Base-by-base conservation (phyloP, 2,329 filamentous ascomycete species). In the Chaetomium strumarium region DNA sequence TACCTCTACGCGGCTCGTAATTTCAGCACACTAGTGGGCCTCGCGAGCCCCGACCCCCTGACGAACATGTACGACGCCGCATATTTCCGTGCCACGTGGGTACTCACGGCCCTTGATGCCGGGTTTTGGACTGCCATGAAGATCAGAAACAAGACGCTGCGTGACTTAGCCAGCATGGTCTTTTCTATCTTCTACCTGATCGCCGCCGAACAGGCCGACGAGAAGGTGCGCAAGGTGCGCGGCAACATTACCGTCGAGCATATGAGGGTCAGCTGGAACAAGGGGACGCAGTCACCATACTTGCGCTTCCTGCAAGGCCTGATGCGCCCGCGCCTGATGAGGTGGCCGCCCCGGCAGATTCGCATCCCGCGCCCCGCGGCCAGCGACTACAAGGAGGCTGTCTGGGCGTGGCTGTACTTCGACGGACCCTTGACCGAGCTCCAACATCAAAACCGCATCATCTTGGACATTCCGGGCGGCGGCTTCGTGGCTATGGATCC, bases 91-190 rank as follows among this genome's bases (percentile, higher is more conserved):
- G 93, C 93, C 51, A 99, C 93, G 66, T 99, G 93, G 93, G 82
- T 97, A 14, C 84, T 93, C 49, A 99, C 93, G 0, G 93, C 90
- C 0, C 72, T 99, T 55, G 93, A 99, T 63, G 93, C 93, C 6
- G 93, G 93, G 1, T 99, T 96, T 69, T 99, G 93, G 93, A 96
- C 90, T 0, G 93, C 93, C 33, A 99, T 99, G 93, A 86, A 84
- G 63, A 91, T 99, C 58, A 81, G 81, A 44, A 67, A 67, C 48
- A 90, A 87, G 63, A 91, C 88, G 82, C 61, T 96, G 39, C 79
- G 90, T 37, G 91, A 97, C 66, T 66, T 96, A 13, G 81, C 87
- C 10, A 90, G 89, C 65, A 76, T 97, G 17, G 74, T 89, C 43
- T 97, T 96, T 69, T 88, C 88, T 0, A 66, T 86, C 11, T 99